Evolutionary conservation across 1,284 basidiomycete genomes (phyloP), one percentile per base, ranked within the genome.

Genomic region (Ganoderma resinaceum): DNA sequence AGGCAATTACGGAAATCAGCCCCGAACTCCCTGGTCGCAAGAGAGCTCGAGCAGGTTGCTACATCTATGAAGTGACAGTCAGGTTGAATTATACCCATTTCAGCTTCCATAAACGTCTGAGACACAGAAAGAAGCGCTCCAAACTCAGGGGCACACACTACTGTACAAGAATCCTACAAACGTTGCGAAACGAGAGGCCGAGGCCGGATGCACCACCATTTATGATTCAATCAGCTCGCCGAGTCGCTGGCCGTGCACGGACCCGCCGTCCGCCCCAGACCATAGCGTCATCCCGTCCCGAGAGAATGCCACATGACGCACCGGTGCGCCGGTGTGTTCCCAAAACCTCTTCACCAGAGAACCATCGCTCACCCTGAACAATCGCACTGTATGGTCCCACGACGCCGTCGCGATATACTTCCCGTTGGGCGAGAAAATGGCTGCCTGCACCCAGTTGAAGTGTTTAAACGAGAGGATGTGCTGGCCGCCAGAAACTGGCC

Each of bases 31-130:
- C 80, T 95, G 75, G 90, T 95, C 61, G 86, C 88, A 59, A 82
- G 95, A 65, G 95, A 96, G 78, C 80, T 95, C 26, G 94, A 95
- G 63, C 88, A 88, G 75, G 84, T 95, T 33, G 81, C 84, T 16
- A 78, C 86, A 11, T 85, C 85, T 4, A 92, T 94, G 90, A 92
- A 90, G 76, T 91, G 75, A 81, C 35, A 26, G 23, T 9, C 37
- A 23, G 12, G 20, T 59, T 1, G 4, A 60, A 23, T 60, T 37
- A 60, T 60, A 37, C 55, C 55, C 33, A 37, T 16, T 58, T 37
- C 18, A 37, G 9, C 8, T 18, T 55, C 1, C 52, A 31, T 49
- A 49, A 49, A 4, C 23, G 5, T 49, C 46, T 14, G 46, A 49
- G 11, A 49, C 23, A 20, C 1, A 9, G 8, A 46, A 23, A 23